Base-by-base conservation (phyloP, 192 early-diverging fungal species). In the Thamnidium elegans region DNA sequence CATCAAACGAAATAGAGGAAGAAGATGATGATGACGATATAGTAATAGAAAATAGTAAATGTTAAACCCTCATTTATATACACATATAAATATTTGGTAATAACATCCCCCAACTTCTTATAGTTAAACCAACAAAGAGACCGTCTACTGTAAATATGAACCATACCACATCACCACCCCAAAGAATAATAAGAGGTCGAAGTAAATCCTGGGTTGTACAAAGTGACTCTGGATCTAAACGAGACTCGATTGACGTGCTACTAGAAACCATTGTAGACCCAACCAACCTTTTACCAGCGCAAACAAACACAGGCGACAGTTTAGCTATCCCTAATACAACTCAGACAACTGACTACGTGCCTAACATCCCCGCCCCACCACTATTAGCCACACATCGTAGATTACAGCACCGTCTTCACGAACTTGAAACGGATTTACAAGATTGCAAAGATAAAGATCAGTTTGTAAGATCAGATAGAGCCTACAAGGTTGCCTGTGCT, bases 331-430 rank as follows among this genome's bases (percentile, higher is more conserved):
- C 69, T 0, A 74, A 68, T 54, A 46, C 69, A 55, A 43, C 69
- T 10, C 52, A n/a, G 3, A 65, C 64, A 46, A 69, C 69, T 1
- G 79, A 85, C 55, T 78, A 81, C 52, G 74, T 86, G 21, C 84
- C 84, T 0, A 72, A 76, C 50, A 86, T 86, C 47, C 84, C 84
- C n/a, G 74, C 76, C 1, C 79, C 81, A 10, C 84, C 84, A 36
- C 63, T 86, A 1, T 50, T 83, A 30, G 75, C 75, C 3, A 77
- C 68, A 6, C 78, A 86, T 69, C 72, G 78, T 13, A 70, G 65
- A 48, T 63, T 86, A 15, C 76, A 83, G 44, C 74, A 79, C 43
- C 81, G 81, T 63, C 52, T 86, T 7, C 56, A 65, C 13, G 62
- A 75, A 20, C 66, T 76, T 0, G 69, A 73, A 46, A 53, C 39